phyloP scores from a whole-genome alignment of 495 filamentous ascomycete species.

The Aspergillus steynii region DNA sequence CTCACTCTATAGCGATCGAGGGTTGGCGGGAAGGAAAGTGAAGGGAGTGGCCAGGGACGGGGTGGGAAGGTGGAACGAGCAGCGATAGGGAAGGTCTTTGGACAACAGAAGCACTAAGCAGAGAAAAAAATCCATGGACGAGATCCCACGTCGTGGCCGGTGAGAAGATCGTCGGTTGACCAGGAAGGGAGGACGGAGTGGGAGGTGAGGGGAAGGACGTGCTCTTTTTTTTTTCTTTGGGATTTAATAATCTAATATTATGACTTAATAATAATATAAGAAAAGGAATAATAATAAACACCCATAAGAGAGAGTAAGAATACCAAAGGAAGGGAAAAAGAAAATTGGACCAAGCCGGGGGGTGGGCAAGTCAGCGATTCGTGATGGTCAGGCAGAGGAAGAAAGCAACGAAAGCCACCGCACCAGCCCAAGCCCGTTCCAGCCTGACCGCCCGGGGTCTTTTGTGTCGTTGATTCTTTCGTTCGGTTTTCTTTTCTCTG shows the following conservation, averaged over 20 bases:
- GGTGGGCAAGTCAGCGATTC: background rate
- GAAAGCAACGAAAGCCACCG: background rate
- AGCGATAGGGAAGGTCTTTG: background rate
- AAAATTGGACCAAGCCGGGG: background rate
- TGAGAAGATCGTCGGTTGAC: constrained; percentile 14
- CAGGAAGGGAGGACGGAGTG: background rate
- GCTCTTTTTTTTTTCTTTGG: background rate
- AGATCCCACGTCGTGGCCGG: constrained; percentile 15
- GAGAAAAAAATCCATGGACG: constrained; percentile 4
- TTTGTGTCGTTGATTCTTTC: no score
- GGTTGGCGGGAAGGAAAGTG: background rate
- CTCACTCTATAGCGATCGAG: constrained; percentile 13
- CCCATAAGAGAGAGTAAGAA: no score
- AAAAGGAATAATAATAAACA: background rate
- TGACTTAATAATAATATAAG: background rate
- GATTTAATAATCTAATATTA: background rate
- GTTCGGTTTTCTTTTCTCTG: no score
- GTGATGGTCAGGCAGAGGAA: background rate
- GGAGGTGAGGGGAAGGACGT: constrained; percentile 8
- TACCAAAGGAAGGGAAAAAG: background rate
- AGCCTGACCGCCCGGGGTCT: background rate
- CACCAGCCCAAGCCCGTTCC: background rate
- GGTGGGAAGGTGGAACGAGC: background rate
- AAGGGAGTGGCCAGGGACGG: background rate
- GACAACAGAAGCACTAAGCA: constrained; percentile 1